Percentiles rank a stretch among this genome's conserved stretches.
These are phyloP conservation scores for Rutstroemia sp. DNA, from an alignment of 2,329 filamentous ascomycete species.

Conservation along the genomic window DNA sequence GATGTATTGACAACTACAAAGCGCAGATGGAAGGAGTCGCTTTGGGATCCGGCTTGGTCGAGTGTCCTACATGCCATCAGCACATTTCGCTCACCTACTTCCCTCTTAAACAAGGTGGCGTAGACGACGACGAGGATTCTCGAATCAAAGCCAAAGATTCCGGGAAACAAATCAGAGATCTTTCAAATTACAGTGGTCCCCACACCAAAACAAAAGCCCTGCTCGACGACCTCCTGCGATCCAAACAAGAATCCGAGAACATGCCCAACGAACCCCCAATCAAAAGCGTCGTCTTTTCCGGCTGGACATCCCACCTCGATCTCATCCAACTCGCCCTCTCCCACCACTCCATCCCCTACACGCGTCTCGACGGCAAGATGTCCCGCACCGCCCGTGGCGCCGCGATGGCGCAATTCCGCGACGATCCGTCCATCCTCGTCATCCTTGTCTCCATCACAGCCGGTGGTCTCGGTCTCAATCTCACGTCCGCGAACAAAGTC, in stretches of 20 bases:
- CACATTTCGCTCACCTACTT: constrained; percentile 59
- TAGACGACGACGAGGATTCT: constrained; percentile 25
- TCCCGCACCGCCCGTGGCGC: constrained; percentile 62
- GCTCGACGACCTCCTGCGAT: constrained; percentile 62
- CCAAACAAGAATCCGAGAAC: constrained; percentile 53
- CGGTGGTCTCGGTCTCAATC: constrained; percentile 83
- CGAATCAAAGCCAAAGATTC: constrained; percentile 21
- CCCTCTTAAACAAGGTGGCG: constrained; percentile 48
- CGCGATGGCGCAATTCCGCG: constrained; percentile 72
- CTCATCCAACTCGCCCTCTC: constrained; percentile 79
- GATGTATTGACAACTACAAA: constrained; percentile 59
- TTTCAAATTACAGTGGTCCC: constrained; percentile 70
- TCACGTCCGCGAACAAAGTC: constrained; percentile 77
- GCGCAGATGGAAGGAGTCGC: constrained; percentile 40
- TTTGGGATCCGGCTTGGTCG: constrained; percentile 35
- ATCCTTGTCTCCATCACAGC: constrained; percentile 91
- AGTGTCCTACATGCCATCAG: constrained; percentile 63
- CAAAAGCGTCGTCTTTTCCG: constrained; percentile 91
- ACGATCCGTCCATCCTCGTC: constrained; percentile 63
- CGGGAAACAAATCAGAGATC: constrained; percentile 48
- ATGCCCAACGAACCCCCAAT: constrained; percentile 57
- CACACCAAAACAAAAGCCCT: constrained; percentile 88
- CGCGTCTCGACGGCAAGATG: constrained; percentile 90
- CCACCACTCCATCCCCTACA: constrained; percentile 57
- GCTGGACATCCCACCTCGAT: constrained; percentile 93